Base-by-base conservation (phyloP, 2,329 filamentous ascomycete species). In the Scortechinia acanthostroma region DNA sequence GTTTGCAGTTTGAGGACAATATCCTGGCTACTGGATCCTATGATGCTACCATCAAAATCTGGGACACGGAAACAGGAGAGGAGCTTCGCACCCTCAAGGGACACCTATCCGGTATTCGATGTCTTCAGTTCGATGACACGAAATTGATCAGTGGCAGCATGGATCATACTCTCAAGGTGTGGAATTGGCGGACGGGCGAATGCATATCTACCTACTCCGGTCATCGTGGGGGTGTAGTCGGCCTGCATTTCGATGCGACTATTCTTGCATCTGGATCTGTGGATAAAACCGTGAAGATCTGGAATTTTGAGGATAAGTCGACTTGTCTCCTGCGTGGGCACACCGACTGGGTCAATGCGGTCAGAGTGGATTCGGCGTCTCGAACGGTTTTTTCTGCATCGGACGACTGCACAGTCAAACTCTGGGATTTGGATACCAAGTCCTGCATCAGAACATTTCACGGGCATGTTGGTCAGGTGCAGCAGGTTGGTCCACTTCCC, bases 331-430 rank as follows among this genome's bases (percentile, higher is more conserved):
- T 98, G 13, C 81, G 83, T 20, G 91, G 91, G 4, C 93, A 98
- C 60, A 80, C 74, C 0, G 91, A 97, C 61, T 97, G 91, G 88
- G 91, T 98, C 55, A 98, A 98, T 64, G 84, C 88, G n/a, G 91
- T 97, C 22, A 85, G 86, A 52, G 79, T 98, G 28, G 90, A 98
- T 60, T 76, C 83, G 0, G 68, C 76, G 1, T 94, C 88, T 6
- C 83, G 88, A 14, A 96, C 91, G 0, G 75, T 97, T 3, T 40
- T 40, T 10, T 95, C 91, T 0, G 90, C 90, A 1, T 96, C 90
- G 0, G 93, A 98, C 58, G 93, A 98, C 61, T 85, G 35, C 6
- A 19, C 10, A 6, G 35, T 19, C 10, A 13, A 17, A 6, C 17
- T 40, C 10, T 40, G 35, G 35, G 35, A 40, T 19, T 19, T 98